A percentile compares a stretch with the other conserved stretches of the same genome.
These are phyloP conservation scores for Vairimorpha ceranae DNA, from an alignment of 371 early-diverging fungal species.

Conservation along the genomic window DNA sequence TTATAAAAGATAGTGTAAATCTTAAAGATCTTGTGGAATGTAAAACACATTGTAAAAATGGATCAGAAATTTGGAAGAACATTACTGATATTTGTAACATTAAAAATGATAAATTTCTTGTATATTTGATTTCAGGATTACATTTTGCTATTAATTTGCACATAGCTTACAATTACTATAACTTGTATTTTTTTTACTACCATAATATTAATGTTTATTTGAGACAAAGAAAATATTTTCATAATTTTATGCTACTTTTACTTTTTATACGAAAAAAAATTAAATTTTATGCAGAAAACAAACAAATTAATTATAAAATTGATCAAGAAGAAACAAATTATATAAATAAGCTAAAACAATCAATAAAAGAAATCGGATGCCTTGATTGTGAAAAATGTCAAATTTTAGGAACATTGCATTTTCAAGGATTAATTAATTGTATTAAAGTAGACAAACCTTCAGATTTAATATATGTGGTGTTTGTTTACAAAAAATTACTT, in stretches of 20 bases:
- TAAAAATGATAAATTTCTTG: background rate
- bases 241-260: background rate
- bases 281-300: background rate
- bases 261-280: background rate
- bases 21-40: background rate
- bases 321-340: background rate
- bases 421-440: slow-evolving; percentile 8
- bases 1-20: background rate
- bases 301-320: background rate
- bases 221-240: background rate
- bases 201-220: background rate
- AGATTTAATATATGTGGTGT: background rate
- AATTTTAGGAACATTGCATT: slow-evolving; percentile 21
- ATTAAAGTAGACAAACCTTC: background rate
- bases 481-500: background rate
- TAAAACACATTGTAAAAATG: background rate
- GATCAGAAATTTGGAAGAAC: background rate
- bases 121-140: slow-evolving; percentile 25
- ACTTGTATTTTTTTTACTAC: background rate
- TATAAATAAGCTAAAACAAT: background rate
- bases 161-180: slow-evolving; percentile 7
- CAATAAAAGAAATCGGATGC: slow-evolving; percentile 10
- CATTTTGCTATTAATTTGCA: slow-evolving; percentile 28
- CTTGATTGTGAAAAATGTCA: slow-evolving; percentile 30
- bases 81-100: background rate